phyloP scores from a whole-genome alignment of 73 alveolate species.

The Tetrahymena thermophila region DNA sequence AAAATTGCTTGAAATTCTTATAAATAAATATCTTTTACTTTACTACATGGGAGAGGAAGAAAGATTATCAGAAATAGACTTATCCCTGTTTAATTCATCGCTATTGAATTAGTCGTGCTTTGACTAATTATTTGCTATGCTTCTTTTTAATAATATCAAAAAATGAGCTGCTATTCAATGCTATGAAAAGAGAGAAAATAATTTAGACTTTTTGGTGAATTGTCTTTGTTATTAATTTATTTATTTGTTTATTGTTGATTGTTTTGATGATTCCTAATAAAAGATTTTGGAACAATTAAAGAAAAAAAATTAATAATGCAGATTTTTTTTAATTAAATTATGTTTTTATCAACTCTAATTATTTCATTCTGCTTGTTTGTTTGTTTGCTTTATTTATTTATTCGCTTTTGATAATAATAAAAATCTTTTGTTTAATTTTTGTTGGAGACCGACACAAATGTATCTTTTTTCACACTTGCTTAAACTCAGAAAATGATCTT shows the following conservation, averaged over 20 bases:
- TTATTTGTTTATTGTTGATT: neutral
- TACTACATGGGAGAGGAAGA: neutral
- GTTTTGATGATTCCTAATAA: neutral
- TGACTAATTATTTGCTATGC: neutral
- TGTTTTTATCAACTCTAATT: neutral
- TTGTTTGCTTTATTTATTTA: neutral
- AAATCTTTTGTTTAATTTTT: neutral
- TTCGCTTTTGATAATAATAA: neutral
- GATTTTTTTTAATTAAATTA: neutral
- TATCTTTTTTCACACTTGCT: neutral
- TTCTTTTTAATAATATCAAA: neutral
- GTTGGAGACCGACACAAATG: neutral
- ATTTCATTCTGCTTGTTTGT: neutral
- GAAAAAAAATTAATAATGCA: neutral
- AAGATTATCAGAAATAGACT: neutral
- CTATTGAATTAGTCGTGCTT: neutral
- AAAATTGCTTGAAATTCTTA: neutral
- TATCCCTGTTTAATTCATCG: neutral
- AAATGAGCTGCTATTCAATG: neutral
- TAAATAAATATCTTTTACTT: neutral
- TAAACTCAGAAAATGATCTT: neutral
- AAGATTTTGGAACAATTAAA: neutral
- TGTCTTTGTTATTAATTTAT: neutral
- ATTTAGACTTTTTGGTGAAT: neutral
- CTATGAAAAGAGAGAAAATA: neutral